A percentile compares a stretch with the other conserved stretches of the same genome.
phyloP scores from a whole-genome alignment of 768 basidiomycete genomes.

The Hebeloma cylindrosporum region DNA sequence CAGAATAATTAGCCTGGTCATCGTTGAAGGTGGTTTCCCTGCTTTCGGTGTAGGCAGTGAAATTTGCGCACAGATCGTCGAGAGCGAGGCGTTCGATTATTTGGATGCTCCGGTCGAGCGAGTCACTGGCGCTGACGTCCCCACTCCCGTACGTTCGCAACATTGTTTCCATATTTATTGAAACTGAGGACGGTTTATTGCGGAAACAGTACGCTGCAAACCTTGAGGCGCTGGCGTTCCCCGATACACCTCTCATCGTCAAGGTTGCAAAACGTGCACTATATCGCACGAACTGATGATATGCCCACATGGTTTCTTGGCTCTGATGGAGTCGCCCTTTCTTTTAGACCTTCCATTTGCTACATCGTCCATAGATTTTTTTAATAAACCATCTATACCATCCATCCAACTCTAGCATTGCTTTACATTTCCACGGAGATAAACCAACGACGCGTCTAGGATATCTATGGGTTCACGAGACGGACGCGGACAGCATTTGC shows the following conservation, averaged over 20 bases:
- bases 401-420: slow-evolving; percentile 2
- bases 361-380: slow-evolving; percentile 31
- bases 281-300: slow-evolving; percentile 77
- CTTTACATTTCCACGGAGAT: no score
- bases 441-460: no score
- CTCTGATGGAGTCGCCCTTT: slow-evolving; percentile 14
- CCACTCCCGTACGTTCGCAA: slow-evolving; percentile 65
- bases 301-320: slow-evolving; percentile 7
- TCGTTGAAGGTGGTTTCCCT: slow-evolving; percentile 98
- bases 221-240: slow-evolving; percentile 91
- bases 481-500: slow-evolving; percentile 94
- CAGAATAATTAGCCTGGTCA: slow-evolving; percentile 62
- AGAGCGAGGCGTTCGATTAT: slow-evolving; percentile 98
- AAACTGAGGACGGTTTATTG: slow-evolving; percentile 1
- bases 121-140: slow-evolving; percentile 95
- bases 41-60: slow-evolving; percentile 98
- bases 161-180: background rate
- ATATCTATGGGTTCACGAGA: no score
- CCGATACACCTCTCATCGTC: slow-evolving; percentile 84
- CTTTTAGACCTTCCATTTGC: slow-evolving; percentile 25
- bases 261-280: slow-evolving; percentile 95
- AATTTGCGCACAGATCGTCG: slow-evolving; percentile 95
- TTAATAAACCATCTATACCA: slow-evolving; percentile 28
- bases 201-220: slow-evolving; percentile 76
- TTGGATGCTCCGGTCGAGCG: slow-evolving; percentile 98